Evolutionary conservation across 2,329 filamentous ascomycete genomes (phyloP), one percentile per base, ranked within the genome.

Genomic region (Arthrobotrys megalospora): DNA sequence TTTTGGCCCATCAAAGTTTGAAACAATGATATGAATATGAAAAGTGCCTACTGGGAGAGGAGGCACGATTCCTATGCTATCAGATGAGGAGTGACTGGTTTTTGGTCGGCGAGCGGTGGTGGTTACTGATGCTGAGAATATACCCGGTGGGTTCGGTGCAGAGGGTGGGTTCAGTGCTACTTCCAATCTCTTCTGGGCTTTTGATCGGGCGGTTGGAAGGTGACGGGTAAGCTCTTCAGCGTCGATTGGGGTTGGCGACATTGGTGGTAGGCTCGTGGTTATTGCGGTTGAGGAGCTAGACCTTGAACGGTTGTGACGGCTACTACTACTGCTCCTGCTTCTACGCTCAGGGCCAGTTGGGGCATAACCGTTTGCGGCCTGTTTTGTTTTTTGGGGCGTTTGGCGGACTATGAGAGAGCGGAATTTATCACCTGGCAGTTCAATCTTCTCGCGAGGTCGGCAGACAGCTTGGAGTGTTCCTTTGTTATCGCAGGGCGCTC

Each of bases 391-490:
- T 28, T 64, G 67, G 6, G 67, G 68, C 2, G 63, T 66, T 32
- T 79, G 76, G 16, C 69, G 62, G 6, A 72, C 63, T 41, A 79
- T 67, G 10, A 79, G 55, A 1, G 68, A 73, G 8, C 76, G 67
- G 36, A 73, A 79, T 36, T 79, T 79, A 52, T 79, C 76, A 11
- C 76, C 76, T 14, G 76, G 76, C 3, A 72, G 45, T 41, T 79
- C 76, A 28, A 79, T 38, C n/a, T 72, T 79, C 55, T 79, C 76
- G 38, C 69, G 67, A 7, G 76, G 76, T 28, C 69, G 62, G 45
- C 76, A 79, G 11, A 79, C 63, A 10, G 76, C 67, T 47, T 79
- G 76, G 1, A 79, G 53, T 7, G 48, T 60, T 32, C 76, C 76
- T 12, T 65, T 79, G 21, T 52, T 71, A 34, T 79, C 76, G 16